These are phyloP conservation scores for Cystoisospora suis DNA, from an alignment of 169 alveolate species.

Conservation along the genomic window DNA sequence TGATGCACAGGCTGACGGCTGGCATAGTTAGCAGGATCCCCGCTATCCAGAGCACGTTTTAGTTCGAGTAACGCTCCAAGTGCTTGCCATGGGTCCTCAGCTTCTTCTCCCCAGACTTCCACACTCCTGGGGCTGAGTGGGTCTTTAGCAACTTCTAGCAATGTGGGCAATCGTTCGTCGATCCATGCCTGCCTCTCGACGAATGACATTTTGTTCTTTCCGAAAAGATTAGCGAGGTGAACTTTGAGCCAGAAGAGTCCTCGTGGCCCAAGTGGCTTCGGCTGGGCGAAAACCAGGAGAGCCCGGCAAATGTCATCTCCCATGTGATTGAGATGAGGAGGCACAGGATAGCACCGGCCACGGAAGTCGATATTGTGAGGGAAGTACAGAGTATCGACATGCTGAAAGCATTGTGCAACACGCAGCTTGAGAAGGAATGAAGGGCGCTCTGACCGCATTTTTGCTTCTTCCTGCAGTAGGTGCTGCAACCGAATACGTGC, in stretches of 20 bases:
- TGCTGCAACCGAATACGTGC: conserved; percentile 37
- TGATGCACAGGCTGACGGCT: conserved; percentile 93
- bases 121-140: conserved; percentile 85
- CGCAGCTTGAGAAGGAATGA: conserved; percentile 63
- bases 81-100: conserved; percentile 96
- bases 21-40: conserved; percentile 83
- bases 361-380: conserved; percentile 97
- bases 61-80: conserved; percentile 81
- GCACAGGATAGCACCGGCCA: conserved; percentile 96
- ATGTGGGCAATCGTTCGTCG: conserved; percentile 44
- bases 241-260: conserved; percentile 96
- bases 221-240: conserved; percentile 92
- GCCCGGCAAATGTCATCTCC: conserved; percentile 96
- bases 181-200: conserved; percentile 62
- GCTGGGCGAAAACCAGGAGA: conserved; percentile 89
- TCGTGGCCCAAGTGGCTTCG: conserved; percentile 87
- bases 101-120: conserved; percentile 80
- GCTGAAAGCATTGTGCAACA: conserved; percentile 83
- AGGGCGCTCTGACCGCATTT: conserved; percentile 66
- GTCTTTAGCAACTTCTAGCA: conserved; percentile 73
- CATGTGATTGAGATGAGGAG: conserved; percentile 94
- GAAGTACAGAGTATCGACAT: conserved; percentile 86
- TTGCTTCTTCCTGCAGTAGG: conserved; percentile 51
- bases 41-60: conserved; percentile 56
- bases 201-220: conserved; percentile 84